A percentile compares a stretch with the other conserved stretches of the same genome.
Conservation (phyloP, 192 early-diverging fungal species). For the Podila epicladia region DNA sequence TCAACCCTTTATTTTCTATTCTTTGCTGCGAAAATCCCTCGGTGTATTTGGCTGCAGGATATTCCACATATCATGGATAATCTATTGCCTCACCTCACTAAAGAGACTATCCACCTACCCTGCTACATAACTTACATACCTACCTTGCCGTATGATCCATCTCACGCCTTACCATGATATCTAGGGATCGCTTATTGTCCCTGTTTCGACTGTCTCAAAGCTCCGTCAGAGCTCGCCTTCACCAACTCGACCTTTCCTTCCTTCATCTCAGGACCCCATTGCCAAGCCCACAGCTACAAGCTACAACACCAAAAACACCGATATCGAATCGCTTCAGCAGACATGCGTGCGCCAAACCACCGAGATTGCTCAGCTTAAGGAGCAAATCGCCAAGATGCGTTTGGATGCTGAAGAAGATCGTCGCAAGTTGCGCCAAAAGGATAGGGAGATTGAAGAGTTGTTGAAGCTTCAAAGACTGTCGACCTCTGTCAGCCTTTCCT, state of each 20-base stretch:
- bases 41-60: neutral
- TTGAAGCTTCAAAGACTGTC: constrained; percentile 18
- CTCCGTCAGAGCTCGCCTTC: neutral
- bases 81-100: too few species aligned
- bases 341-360: constrained; percentile 31
- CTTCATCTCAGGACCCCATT: neutral
- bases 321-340: constrained; percentile 19
- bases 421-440: constrained; percentile 29
- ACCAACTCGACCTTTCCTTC: neutral
- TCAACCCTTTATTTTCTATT: neutral
- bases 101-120: too few species aligned
- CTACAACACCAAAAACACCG: neutral
- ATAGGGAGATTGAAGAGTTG: constrained; percentile 39
- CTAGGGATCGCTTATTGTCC: too few species aligned
- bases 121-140: too few species aligned
- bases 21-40: neutral
- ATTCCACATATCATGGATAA: too few species aligned
- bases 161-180: too few species aligned
- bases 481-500: constrained; percentile 1
- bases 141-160: too few species aligned
- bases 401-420: constrained; percentile 35
- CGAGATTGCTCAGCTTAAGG: constrained; percentile 43
- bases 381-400: constrained; percentile 22
- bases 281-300: neutral
- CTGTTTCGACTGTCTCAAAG: too few species aligned